Conservation (phyloP, 2,329 filamentous ascomycete species). For the Botrytis pseudocinerea region DNA sequence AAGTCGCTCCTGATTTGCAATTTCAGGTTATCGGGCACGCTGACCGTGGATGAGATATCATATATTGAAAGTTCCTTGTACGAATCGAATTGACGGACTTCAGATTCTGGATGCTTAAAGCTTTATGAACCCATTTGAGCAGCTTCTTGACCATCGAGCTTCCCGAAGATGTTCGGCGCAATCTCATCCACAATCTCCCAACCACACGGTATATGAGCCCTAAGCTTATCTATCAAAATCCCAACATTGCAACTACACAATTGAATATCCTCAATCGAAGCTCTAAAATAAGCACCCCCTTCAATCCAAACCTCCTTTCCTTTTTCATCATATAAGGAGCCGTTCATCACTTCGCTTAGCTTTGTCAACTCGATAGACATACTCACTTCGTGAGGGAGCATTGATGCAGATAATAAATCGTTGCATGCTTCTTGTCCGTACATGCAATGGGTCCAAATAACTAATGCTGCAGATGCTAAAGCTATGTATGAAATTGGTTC, state of each 20-base stretch:
- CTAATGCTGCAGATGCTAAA: constrained; percentile 39
- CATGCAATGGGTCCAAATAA: constrained; percentile 44
- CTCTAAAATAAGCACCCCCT: constrained; percentile 22
- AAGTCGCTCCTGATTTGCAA: background rate
- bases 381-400: background rate
- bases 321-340: constrained; percentile 17
- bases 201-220: constrained; percentile 24
- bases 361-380: constrained; percentile 33
- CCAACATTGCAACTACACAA: constrained; percentile 40
- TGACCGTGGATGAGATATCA: background rate
- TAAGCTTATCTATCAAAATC: constrained; percentile 28
- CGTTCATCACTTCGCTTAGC: constrained; percentile 31
- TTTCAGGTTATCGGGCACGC: background rate
- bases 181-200: constrained; percentile 30
- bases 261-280: constrained; percentile 39
- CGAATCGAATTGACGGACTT: background rate
- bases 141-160: background rate
- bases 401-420: background rate
- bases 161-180: constrained; percentile 28
- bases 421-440: constrained; percentile 39
- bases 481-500: constrained; percentile 44
- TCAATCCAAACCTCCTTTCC: constrained; percentile 34
- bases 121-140: background rate
- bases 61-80: background rate
- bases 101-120: background rate